Base-by-base conservation (phyloP, 495 filamentous ascomycete genomes). In the Cryomyces minteri region DNA sequence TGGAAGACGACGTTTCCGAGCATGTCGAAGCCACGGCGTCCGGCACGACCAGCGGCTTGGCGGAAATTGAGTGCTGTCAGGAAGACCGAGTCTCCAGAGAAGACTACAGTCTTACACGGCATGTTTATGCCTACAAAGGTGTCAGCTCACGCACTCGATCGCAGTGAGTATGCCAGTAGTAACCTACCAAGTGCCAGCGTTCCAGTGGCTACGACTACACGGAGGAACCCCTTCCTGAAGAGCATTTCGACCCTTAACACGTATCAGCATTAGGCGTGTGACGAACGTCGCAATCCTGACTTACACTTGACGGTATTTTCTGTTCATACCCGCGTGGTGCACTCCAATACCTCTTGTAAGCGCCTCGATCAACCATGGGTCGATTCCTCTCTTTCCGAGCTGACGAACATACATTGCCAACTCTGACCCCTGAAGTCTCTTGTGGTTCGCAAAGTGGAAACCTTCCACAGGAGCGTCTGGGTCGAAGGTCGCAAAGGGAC, bases 1-100 rank as follows among this genome's bases (percentile, higher is more conserved):
- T 80, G 78, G 61, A 87, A 86, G 4, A 86, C 76, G 4, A 88
- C 80, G 56, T 88, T 88, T 43, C 82, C 82, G 7, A 88, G 66
- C 12, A 83, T 57, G 54, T 88, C 82, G 50, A 88, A 88, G 25
- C 82, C 82, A 55, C 82, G 76, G 57, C 82, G 76, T 43, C 82
- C 82, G 31, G 82, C 75, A 63, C 82, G 75, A 55, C 82, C 82
- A 45, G 80, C 72, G 6, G 75, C 78, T 59, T 88, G 82, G 6
- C 80, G 72, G 56, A 74, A 88, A 56, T 80, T 82, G 32, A 87
- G 68, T 0, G 82, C 73, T 0, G 80, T 84, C 41, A 88, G 58
- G 48, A 67, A 83, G 8, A 82, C 66, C 1, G 74, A 79, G 51
- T 87, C 80, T 4, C 80, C 81, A 5, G 66, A 70, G 56, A 88